phyloP scores from a whole-genome alignment of 1,139 yeast genomes.

The Candida frijolesensis region DNA sequence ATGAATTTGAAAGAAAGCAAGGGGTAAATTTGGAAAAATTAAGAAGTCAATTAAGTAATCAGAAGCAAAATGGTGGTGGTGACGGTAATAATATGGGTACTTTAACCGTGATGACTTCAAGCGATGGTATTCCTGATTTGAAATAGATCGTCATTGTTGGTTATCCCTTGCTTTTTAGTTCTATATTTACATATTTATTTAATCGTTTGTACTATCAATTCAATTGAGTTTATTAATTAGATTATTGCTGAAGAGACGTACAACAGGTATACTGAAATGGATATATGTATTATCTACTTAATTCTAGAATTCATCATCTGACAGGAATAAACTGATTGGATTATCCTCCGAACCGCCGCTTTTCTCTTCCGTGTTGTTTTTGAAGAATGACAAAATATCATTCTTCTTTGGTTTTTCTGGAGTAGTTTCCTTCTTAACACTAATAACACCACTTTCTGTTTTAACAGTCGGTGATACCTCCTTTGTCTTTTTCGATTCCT shows the following conservation, averaged over 20 bases:
- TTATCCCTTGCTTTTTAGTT: not conserved
- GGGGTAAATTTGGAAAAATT: constrained; percentile 29
- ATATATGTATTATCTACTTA: not conserved
- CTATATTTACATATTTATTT: not conserved
- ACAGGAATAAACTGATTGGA: constrained; percentile 14
- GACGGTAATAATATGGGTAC: constrained; percentile 1
- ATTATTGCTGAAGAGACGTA: no score
- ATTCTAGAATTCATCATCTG: constrained; percentile 13
- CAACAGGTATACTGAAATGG: no score
- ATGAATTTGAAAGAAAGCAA: constrained; percentile 40
- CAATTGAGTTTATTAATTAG: not conserved
- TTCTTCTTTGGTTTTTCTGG: constrained; percentile 11
- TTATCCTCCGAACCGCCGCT: constrained; percentile 2
- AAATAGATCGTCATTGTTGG: not conserved
- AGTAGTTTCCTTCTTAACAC: constrained; percentile 12
- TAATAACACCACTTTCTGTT: constrained; percentile 7
- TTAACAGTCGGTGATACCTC: constrained; percentile 10
- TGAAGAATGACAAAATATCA: constrained; percentile 17
- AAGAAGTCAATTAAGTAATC: constrained; percentile 10
- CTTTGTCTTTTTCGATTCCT: constrained; percentile 1
- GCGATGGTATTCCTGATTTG: constrained; percentile 14
- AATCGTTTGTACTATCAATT: not conserved
- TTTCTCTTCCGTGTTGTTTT: constrained; percentile 6
- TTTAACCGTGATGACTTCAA: constrained; percentile 6
- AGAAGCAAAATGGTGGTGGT: constrained; percentile 9